Evolutionary conservation across 495 filamentous ascomycete genomes (phyloP), one percentile per base, ranked within the genome.

Genomic region (Margaritispora aquatica): DNA sequence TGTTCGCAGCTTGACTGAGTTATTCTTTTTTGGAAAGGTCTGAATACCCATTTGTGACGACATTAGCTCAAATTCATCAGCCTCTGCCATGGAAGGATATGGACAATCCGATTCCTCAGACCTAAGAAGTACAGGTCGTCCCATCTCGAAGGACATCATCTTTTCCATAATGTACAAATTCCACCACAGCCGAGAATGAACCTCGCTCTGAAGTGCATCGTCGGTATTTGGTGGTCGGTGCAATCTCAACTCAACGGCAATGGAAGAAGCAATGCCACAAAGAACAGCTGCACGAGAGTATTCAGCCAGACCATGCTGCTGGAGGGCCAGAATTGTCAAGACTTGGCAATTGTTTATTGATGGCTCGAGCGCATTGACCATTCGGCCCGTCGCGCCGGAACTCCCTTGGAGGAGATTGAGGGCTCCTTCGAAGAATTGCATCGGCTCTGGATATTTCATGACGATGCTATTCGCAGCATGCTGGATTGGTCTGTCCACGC

Each of bases 221-320:
- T 54, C 26, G 0, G 31, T 24, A 2, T 60, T 51, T 4, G 13
- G 36, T 26, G 26, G 51, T 51, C 61, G 46, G 34, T 67, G 58
- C 7, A 67, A 34, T 1, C 53, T 61, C 26, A 67, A 24, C 26
- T 67, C 65, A 54, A 64, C 64, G 0, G 65, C 65, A 58, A 67
- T 67, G 2, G 61, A 38, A 9, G 55, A 55, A n/a, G 65, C 65
- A 20, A 67, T 34, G 21, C 61, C 55, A 47, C 61, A 67, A 2
- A 67, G 54, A 8, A 67, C 26, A 34, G 57, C 65, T 15, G 65
- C 65, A 1, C 55, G 54, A 8, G 58, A 54, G 34, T 60, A 67
- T 34, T 63, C 65, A 10, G 65, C 65, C 2, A 64, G 41, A n/a
- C 65, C 65, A 55, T 67, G 65, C 38, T 67, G 65, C 36, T 67